Conservation (phyloP, 2,329 filamentous ascomycete species). For the Alternaria sp. region DNA sequence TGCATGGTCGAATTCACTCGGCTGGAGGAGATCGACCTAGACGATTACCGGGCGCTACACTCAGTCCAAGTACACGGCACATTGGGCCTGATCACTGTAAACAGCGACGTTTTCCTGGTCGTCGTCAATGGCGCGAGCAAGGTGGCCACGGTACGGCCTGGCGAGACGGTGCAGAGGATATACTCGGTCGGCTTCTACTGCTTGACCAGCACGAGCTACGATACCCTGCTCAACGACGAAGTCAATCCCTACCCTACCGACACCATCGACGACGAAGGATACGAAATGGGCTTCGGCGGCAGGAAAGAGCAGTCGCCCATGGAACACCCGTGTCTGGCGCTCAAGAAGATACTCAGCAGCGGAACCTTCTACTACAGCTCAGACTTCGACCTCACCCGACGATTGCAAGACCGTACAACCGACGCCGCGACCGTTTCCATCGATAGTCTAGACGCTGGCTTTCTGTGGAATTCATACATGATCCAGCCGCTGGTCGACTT, state of each 20-base stretch:
- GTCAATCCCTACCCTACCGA: slow-evolving; percentile 64
- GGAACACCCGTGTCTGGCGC: slow-evolving; percentile 87
- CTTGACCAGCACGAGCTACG: slow-evolving; percentile 84
- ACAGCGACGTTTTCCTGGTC: slow-evolving; percentile 86
- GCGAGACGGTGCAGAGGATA: slow-evolving; percentile 90
- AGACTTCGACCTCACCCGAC: slow-evolving; percentile 96
- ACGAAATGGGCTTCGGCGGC: slow-evolving; percentile 58
- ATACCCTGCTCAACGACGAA: slow-evolving; percentile 72
- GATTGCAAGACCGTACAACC: slow-evolving; percentile 85
- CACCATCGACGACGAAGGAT: slow-evolving; percentile 62
- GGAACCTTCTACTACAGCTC: slow-evolving; percentile 98
- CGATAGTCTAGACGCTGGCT: slow-evolving; percentile 89
- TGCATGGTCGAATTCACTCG: slow-evolving; percentile 91
- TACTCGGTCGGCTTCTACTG: slow-evolving; percentile 90
- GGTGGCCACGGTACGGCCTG: slow-evolving; percentile 83
- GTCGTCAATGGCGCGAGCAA: slow-evolving; percentile 82
- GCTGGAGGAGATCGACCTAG: slow-evolving; percentile 70
- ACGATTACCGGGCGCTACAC: slow-evolving; percentile 78
- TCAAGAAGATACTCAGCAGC: slow-evolving; percentile 91
- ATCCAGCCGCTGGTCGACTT: slow-evolving; percentile 92
- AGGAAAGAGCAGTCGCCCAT: slow-evolving; percentile 73
- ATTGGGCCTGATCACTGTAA: slow-evolving; percentile 83
- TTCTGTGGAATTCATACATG: slow-evolving; percentile 99
- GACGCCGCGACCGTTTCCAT: slow-evolving; percentile 85
- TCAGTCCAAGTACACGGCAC: slow-evolving; percentile 82